These are phyloP conservation scores for Cronartium ribicola DNA, from an alignment of 1,284 basidiomycete genomes.

Conservation along the genomic window DNA sequence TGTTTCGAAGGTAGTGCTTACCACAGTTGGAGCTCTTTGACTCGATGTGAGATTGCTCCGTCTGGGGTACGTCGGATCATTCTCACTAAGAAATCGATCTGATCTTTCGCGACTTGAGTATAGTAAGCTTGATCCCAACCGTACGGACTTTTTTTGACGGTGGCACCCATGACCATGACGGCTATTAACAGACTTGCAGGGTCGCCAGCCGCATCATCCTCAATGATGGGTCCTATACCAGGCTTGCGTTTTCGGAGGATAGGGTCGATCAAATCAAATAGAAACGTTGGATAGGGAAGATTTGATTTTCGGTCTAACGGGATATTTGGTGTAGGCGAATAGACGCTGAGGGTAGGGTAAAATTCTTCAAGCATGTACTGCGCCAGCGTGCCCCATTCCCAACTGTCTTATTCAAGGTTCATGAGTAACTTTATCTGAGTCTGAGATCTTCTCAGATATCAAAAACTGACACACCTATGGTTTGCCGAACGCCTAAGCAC, in stretches of 20 bases:
- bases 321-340: background rate
- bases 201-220: background rate
- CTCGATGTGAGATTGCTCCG: conserved; percentile 50
- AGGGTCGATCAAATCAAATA: background rate
- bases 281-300: background rate
- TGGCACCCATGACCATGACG: background rate
- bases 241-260: background rate
- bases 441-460: background rate
- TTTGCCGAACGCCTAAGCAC: background rate
- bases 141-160: background rate
- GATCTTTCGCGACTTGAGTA: conserved; percentile 29
- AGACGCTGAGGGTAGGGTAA: background rate
- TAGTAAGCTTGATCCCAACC: conserved; percentile 9
- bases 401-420: background rate
- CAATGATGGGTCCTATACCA: background rate
- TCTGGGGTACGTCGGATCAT: conserved; percentile 44
- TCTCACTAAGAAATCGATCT: conserved; percentile 48
- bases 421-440: background rate
- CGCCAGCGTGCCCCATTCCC: background rate
- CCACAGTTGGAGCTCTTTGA: conserved; percentile 42
- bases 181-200: background rate
- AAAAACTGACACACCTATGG: background rate
- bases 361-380: background rate
- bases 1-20: conserved; percentile 40
- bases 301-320: background rate